phyloP scores from a whole-genome alignment of 805 yeast species.

The Candida caryicola region DNA sequence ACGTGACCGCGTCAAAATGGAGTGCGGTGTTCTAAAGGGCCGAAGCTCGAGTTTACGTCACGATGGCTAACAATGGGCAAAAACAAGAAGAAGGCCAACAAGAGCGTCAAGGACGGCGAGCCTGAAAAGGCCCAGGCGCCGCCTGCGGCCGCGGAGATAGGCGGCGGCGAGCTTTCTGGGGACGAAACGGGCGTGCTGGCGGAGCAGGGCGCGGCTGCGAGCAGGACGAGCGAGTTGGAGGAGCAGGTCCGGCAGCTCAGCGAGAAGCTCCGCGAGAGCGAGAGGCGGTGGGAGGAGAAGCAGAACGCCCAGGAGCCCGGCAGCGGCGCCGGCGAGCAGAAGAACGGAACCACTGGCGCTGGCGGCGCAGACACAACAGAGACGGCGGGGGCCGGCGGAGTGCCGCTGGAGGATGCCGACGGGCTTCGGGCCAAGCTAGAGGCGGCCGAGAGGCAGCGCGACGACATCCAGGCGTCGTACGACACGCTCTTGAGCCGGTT shows the following conservation, averaged over 20 bases:
- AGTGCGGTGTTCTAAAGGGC: neutral
- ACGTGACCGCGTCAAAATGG: conserved; percentile 1
- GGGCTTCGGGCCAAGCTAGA: conserved; percentile 10
- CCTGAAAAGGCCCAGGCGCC: neutral
- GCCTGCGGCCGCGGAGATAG: neutral
- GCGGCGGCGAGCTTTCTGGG: neutral
- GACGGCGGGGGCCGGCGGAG: neutral
- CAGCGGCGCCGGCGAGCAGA: neutral
- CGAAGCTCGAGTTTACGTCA: neutral
- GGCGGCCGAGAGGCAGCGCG: conserved; percentile 43
- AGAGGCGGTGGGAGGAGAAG: conserved; percentile 11
- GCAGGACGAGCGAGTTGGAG: conserved; percentile 5
- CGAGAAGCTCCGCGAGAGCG: too few species aligned
- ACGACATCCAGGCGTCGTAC: conserved; percentile 56
- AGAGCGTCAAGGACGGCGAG: conserved; percentile 8
- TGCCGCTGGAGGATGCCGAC: neutral
- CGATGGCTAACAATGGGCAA: conserved; percentile 16
- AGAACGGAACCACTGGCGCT: neutral
- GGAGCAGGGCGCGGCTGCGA: neutral
- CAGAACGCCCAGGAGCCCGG: neutral
- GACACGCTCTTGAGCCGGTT: conserved; percentile 59
- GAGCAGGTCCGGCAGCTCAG: conserved; percentile 7
- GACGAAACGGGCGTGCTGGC: neutral
- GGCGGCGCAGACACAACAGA: neutral
- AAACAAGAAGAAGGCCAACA: conserved; percentile 22